phyloP scores from a whole-genome alignment of 2,329 filamentous ascomycete species.

The Nemania diffusa region DNA sequence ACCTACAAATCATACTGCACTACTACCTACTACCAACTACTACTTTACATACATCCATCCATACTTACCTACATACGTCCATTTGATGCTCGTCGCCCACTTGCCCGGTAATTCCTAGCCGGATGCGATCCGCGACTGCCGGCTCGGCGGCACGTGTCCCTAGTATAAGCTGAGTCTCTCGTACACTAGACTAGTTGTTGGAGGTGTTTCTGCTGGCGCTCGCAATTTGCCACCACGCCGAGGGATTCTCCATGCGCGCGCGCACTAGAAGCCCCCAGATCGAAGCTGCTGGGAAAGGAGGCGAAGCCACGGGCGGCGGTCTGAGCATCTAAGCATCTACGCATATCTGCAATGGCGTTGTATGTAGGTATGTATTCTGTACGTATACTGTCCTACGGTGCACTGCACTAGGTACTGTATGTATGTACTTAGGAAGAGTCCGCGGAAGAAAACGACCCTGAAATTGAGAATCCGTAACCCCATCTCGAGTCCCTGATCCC shows the following conservation, averaged over 20 bases:
- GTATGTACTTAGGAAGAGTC: neutral
- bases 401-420: no score
- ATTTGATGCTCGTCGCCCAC: conserved; percentile 13
- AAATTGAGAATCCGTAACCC: neutral
- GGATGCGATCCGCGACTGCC: conserved; percentile 45
- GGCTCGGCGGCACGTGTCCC: conserved; percentile 36
- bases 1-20: no score
- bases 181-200: neutral
- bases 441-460: neutral
- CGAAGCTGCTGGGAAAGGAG: neutral
- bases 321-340: no score
- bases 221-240: conserved; percentile 31
- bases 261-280: conserved; percentile 14
- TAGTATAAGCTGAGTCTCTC: conserved; percentile 33
- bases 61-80: no score
- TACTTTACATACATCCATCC: no score
- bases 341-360: no score
- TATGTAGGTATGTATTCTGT: no score
- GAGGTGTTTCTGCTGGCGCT: conserved; percentile 8
- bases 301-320: neutral
- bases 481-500: neutral
- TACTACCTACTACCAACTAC: no score
- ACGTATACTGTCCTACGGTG: neutral
- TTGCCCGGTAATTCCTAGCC: conserved; percentile 34
- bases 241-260: no score